Evolutionary conservation across 768 basidiomycete species (phyloP).

Genomic region (Lactarius pseudohatsudake): DNA sequence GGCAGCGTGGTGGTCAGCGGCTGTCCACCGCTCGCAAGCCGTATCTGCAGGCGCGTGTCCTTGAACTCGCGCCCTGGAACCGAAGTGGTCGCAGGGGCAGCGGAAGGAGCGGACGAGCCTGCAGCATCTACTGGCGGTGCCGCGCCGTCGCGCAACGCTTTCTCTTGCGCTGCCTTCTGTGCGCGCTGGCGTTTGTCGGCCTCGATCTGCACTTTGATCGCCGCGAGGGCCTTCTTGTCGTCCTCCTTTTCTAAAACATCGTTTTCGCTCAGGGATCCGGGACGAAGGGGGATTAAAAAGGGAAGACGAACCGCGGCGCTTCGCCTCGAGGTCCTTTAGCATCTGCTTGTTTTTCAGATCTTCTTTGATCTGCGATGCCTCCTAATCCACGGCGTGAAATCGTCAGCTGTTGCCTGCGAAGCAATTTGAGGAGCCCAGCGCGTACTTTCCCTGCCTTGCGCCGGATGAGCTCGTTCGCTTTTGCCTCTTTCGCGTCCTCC

Average conservation of each 20-base stretch:
- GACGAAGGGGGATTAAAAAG: background rate
- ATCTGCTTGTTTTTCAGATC: conserved; percentile 76
- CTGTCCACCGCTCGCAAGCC: conserved; percentile 75
- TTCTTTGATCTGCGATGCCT: conserved; percentile 70
- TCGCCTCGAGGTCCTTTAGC: conserved; percentile 78
- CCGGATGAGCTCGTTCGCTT: conserved; percentile 73
- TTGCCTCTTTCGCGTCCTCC: conserved; percentile 70
- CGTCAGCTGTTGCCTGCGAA: background rate
- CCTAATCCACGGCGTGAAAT: conserved; percentile 42
- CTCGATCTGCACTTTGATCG: conserved; percentile 92
- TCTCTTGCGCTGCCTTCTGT: conserved; percentile 86
- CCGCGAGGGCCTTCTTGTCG: conserved; percentile 81
- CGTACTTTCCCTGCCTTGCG: conserved; percentile 82
- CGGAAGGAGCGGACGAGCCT: conserved; percentile 38
- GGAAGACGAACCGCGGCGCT: conserved; percentile 63
- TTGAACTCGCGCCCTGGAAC: conserved; percentile 72
- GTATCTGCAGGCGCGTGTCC: conserved; percentile 88
- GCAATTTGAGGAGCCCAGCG: background rate
- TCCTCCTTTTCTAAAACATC: conserved; percentile 74
- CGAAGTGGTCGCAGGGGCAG: conserved; percentile 40
- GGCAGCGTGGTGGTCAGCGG: conserved; percentile 79
- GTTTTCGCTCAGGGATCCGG: too few species aligned
- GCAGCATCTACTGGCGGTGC: conserved; percentile 36
- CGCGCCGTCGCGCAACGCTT: conserved; percentile 83
- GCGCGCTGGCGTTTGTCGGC: conserved; percentile 89